These are phyloP conservation scores for Syzygium malaccense DNA, from an alignment of 441 rosid species.

Conservation along the genomic window DNA sequence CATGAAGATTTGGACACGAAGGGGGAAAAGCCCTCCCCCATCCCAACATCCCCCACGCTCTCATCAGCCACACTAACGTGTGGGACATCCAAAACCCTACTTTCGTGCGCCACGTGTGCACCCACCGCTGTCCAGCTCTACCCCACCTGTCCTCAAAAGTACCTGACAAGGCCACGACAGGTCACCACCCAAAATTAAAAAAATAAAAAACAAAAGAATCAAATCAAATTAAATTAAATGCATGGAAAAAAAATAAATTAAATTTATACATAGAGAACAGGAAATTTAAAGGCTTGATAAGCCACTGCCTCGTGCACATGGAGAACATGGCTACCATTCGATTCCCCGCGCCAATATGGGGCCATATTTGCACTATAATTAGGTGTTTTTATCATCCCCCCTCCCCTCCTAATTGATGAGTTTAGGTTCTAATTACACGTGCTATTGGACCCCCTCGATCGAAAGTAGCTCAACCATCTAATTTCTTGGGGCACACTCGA, in stretches of 20 bases:
- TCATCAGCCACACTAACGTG: background rate
- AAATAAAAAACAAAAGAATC: background rate
- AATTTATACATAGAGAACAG: background rate
- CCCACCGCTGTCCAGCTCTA: background rate
- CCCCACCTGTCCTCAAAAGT: background rate
- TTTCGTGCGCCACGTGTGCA: background rate
- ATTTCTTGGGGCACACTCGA: background rate
- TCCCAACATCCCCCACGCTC: background rate
- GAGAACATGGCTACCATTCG: conserved; percentile 8
- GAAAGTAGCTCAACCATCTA: background rate
- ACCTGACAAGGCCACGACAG: background rate
- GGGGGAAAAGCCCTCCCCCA: background rate
- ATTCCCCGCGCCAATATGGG: background rate
- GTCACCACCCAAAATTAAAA: background rate
- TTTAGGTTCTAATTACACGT: background rate
- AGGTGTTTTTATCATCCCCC: background rate
- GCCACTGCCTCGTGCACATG: background rate
- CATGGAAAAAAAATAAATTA: background rate
- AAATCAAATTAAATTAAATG: background rate
- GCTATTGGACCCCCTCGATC: background rate
- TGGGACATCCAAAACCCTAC: background rate
- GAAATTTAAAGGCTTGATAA: background rate
- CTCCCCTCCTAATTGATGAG: background rate
- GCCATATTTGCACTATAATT: background rate
- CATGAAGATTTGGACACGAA: background rate